Base-by-base conservation (phyloP, 1,139 yeast genomes). In the Yamadazyma trypodendri region DNA sequence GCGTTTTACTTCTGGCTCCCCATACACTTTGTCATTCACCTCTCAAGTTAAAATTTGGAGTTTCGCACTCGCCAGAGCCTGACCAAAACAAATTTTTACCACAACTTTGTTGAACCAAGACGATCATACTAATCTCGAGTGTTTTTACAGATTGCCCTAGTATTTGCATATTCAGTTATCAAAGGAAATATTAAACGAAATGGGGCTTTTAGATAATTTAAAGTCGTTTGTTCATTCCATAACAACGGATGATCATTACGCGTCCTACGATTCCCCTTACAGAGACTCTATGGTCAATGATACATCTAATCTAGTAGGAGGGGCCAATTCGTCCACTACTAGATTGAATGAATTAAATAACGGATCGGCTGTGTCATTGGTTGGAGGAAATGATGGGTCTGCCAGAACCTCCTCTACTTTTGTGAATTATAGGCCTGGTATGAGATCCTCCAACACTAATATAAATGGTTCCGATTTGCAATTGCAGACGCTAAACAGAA, bases 241-340 rank as follows among this genome's bases (percentile, higher is more conserved):
- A 39, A 77, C 84, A 29, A 79, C 85, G 17, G 79, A 72, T 33
- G 84, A 79, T 52, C 81, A 79, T 52, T 79, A 79, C 54, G 85
- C 85, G 35, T 69, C 80, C 29, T 78, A 73, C 54, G 70, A 74
- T 46, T 62, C 76, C 36, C 75, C 77, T 3, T 69, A 68, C 48
- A 61, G 56, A 39, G 60, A 61, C 42, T 52, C 63, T 2, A 50
- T 54, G 24, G 50, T 53, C 31, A 51, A 49, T 35, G 45, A 51
- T 30, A 38, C 46, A 24, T 44, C 49, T 14, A 54, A 42, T 35
- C 37, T 46, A n/a, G 52, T 51, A 11, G 56, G 58, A 12, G 49
- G 48, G 8, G 55, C 45, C 25, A 46, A 46, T 34, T 47, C 54
- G 21, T 55, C 65, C 7, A 51, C 52, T 24, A 57, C 70, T 9